Evolutionary conservation across 352 stramenopile genomes (phyloP).

Genomic region (Globisporangium irregulare): DNA sequence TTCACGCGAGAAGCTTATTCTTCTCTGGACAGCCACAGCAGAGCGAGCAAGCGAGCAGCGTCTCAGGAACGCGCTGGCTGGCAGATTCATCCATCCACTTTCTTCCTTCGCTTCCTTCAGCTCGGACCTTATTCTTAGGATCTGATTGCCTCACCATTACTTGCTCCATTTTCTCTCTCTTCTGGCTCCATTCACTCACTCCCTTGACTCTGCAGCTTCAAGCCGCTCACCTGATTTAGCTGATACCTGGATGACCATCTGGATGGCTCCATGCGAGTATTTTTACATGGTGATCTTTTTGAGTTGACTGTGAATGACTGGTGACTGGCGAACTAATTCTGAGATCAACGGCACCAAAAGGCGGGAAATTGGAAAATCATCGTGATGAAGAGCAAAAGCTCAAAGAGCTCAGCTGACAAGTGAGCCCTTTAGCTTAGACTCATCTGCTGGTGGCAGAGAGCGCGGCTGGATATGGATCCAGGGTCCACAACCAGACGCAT

Average conservation of each 20-base stretch:
- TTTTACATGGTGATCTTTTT: not conserved
- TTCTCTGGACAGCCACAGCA: not conserved
- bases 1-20: too few relatives aligned
- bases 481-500: not conserved
- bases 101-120: not conserved
- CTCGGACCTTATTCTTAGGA: not conserved
- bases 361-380: not conserved
- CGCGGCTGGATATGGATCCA: not conserved
- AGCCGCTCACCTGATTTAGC: not conserved
- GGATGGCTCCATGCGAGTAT: not conserved
- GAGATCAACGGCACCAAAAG: not conserved
- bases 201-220: not conserved
- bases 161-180: not conserved
- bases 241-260: not conserved
- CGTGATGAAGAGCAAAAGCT: not conserved
- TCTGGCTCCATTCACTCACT: not conserved
- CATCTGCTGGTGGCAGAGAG: constrained; percentile 1
- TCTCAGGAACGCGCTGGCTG: not conserved
- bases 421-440: not conserved
- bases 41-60: not conserved
- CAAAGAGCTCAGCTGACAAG: not conserved
- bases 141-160: not conserved
- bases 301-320: not conserved
- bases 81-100: not conserved
- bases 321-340: not conserved